Base-by-base conservation (phyloP, 306 rosid genomes). In the Castanea sativa region DNA sequence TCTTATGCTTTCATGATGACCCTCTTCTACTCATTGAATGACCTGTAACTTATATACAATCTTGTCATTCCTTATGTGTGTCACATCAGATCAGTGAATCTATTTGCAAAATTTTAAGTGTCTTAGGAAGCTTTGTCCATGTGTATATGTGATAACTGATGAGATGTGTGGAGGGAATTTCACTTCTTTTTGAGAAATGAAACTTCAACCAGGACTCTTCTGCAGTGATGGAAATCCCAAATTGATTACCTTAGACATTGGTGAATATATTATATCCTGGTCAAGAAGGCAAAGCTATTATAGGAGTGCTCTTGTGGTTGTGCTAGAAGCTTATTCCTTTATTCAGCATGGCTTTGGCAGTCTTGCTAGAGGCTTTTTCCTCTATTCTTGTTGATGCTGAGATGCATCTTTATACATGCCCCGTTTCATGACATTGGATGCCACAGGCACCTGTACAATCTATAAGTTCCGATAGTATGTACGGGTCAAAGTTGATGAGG, bases 11-110 rank as follows among this genome's bases (percentile, higher is more conserved):
- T 49, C 41, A 63, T 27, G 30, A 63, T 63, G 20, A 3, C 20
- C 18, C 16, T n/a, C 30, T 29, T 29, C 69, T 63, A 29, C 69
- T 63, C 16, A 63, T 63, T 5, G 69, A 63, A 63, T 29, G 43
- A 63, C 19, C 5, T 27, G 15, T 29, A 1, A 14, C 41, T 61
- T 74, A 32, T 38, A 61, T 86, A 55, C 30, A 69, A 61, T 83
- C 73, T 13, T 69, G 41, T 69, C n/a, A 75, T 29, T 60, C 21
- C 71, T 70, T 45, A 72, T 4, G 29, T 45, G 81, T 70, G 29
- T 60, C 49, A 59, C 61, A n/a, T 60, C 30, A 23, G 69, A 61
- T 61, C 15, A 18, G 15, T 27, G 69, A 61, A 61, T 13, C 41
- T 61, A 27, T 61, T 27, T 61, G 69, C 20, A 10, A n/a, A 23